Evolutionary conservation across 2,329 filamentous ascomycete species (phyloP), one percentile per base, ranked within the genome.

Genomic region (Emydomyces testavorans): DNA sequence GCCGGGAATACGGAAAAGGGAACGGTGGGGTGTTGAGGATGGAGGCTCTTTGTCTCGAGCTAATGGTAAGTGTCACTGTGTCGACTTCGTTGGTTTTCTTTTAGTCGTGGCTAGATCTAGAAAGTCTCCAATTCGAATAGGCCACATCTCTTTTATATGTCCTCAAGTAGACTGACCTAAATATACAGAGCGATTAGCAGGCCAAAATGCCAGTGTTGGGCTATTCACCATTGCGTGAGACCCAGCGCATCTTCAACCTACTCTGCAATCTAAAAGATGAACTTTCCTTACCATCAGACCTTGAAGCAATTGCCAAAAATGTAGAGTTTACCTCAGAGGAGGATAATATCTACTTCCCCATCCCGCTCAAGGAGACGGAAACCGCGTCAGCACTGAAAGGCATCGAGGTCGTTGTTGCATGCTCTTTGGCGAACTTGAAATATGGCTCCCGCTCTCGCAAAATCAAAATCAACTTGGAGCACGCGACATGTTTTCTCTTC

Each of bases 321-420:
- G 62, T 68, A 18, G 58, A 57, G 1, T 69, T 69, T 50, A 61
- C 60, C 23, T 60, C 65, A 3, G 59, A 59, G 13, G 58, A 64
- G 16, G 58, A 67, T 53, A 53, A 64, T 37, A 59, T 66, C 21
- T 69, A 67, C 49, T 67, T 60, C 21, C 66, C 66, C 1, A 67
- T 66, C 50, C 72, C 73, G 0, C 69, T 74, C 53, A 75, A 75
- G 52, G 71, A 73, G 56, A 74, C 71, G 0, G 72, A 76, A 53
- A 72, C 73, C 1, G 64, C 71, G 8, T 70, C 71, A 6, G 72
- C 77, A 2, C 64, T 81, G 53, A 80, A 80, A 57, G 77, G 72
- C 4, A 64, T 80, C 4, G 78, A 82, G 56, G 78, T 73, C 4
- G 70, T 73, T 32, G 68, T 77, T n/a, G 77, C 76, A 2, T 74